These are phyloP conservation scores for Xylaria telfairii DNA, from an alignment of 495 filamentous ascomycete species.

Conservation along the genomic window DNA sequence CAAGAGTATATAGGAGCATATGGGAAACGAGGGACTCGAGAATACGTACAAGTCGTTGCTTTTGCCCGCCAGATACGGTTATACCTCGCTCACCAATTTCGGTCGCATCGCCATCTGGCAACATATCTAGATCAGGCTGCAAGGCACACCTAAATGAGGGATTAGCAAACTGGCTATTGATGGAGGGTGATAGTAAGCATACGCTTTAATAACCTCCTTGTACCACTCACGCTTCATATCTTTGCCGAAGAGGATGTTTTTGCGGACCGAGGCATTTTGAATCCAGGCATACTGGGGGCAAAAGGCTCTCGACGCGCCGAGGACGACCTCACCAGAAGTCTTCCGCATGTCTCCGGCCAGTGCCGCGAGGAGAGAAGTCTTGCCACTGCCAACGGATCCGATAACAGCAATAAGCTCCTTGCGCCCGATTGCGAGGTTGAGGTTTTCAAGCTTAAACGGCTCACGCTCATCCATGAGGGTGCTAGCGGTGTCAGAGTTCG, in stretches of 20 bases:
- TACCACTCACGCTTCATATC: conserved; percentile 73
- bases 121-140: conserved; percentile 74
- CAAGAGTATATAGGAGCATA: neutral
- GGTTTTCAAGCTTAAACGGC: conserved; percentile 80
- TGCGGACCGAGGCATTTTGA: conserved; percentile 82
- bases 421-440: conserved; percentile 75
- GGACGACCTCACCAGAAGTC: conserved; percentile 71
- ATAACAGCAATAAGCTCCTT: conserved; percentile 91
- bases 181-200: conserved; percentile 29
- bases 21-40: neutral
- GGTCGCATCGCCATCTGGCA: conserved; percentile 73
- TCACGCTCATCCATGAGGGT: conserved; percentile 63
- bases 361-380: conserved; percentile 88
- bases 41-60: conserved; percentile 64
- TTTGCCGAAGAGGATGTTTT: conserved; percentile 93
- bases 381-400: conserved; percentile 88
- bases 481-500: conserved; percentile 55
- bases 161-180: conserved; percentile 12
- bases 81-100: conserved; percentile 83
- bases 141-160: conserved; percentile 66
- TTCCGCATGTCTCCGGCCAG: conserved; percentile 93
- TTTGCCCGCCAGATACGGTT: conserved; percentile 83
- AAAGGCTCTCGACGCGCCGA: conserved; percentile 82
- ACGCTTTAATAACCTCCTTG: conserved; percentile 59
- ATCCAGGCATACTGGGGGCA: conserved; percentile 99